Evolutionary conservation across 2,329 filamentous ascomycete genomes (phyloP), one percentile per base, ranked within the genome.

Genomic region (Fusarium begoniae): DNA sequence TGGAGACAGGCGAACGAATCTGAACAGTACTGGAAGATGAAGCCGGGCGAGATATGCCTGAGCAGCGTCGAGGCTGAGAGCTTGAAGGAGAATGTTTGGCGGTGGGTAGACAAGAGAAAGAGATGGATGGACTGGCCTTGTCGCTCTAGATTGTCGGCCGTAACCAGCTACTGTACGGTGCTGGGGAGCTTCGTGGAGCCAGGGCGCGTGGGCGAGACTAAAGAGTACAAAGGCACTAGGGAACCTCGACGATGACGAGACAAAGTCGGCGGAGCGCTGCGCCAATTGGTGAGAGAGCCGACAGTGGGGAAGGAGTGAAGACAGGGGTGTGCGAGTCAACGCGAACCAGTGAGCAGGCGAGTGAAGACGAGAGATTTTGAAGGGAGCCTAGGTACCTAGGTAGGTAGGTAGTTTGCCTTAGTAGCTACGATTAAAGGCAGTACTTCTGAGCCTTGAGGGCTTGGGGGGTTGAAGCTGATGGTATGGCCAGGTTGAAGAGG

Each of bases 221-320:
- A 55, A 74, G 70, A 71, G 69, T 71, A 75, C 67, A 75, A 75
- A 75, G 70, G 60, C 72, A 75, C 73, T 66, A 77, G 63, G 70
- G 69, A 66, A 63, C 73, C 76, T 78, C 73, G 76, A 77, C 73
- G 69, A 77, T 78, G 75, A 78, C 76, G 76, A 78, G 76, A 77
- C 73, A 78, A 72, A 74, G 66, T 62, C 57, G 70, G 72, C 72
- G 64, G 63, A 69, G 62, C 56, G 65, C 75, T 65, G 75, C 61
- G 75, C 72, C 76, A 78, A 78, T 78, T 78, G 76, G 76, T 57
- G 76, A 63, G 54, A 67, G 68, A 73, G 55, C 67, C 73, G 62
- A 69, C 64, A 53, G 76, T 78, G 76, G 76, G 50, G 76, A 66
- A 66, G 53, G 63, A 61, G 61, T 61, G 67, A 60, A 55, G 63